phyloP scores from a whole-genome alignment of 768 basidiomycete genomes.

The Tulasnella sp. region DNA sequence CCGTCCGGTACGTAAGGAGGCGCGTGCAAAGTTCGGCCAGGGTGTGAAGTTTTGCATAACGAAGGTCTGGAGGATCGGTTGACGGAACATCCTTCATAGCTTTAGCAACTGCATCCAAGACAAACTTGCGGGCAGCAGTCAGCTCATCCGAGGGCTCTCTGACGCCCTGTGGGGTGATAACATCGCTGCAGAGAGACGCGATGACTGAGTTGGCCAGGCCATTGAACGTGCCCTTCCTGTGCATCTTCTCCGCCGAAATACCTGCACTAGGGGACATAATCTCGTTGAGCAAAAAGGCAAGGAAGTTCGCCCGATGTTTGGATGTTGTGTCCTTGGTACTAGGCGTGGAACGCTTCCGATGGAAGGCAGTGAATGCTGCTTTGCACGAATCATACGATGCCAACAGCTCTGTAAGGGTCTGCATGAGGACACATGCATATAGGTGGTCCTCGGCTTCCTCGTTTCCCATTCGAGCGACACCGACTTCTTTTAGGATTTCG shows the following conservation, averaged over 20 bases:
- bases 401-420: slow-evolving; percentile 80
- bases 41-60: slow-evolving; percentile 82
- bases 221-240: slow-evolving; percentile 21
- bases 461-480: background rate
- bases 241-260: slow-evolving; percentile 71
- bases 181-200: slow-evolving; percentile 89
- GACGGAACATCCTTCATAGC: slow-evolving; percentile 73
- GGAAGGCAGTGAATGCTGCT: slow-evolving; percentile 69
- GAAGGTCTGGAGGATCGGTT: slow-evolving; percentile 44
- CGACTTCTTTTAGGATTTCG: background rate
- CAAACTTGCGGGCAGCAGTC: slow-evolving; percentile 81
- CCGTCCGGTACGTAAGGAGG: slow-evolving; percentile 44
- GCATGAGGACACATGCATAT: slow-evolving; percentile 80
- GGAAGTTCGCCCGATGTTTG: slow-evolving; percentile 53
- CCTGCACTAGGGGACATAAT: slow-evolving; percentile 41
- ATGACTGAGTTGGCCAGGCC: slow-evolving; percentile 54
- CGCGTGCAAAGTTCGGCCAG: slow-evolving; percentile 81
- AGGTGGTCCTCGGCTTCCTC: slow-evolving; percentile 29
- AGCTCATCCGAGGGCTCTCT: slow-evolving; percentile 75
- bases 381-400: slow-evolving; percentile 94
- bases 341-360: slow-evolving; percentile 43
- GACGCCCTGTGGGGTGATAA: slow-evolving; percentile 46
- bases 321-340: slow-evolving; percentile 51
- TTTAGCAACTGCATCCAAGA: slow-evolving; percentile 79
- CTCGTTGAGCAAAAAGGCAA: slow-evolving; percentile 75